Evolutionary conservation across 345 rosid genomes (phyloP).

Genomic region (Dipteronia dyeriana): DNA sequence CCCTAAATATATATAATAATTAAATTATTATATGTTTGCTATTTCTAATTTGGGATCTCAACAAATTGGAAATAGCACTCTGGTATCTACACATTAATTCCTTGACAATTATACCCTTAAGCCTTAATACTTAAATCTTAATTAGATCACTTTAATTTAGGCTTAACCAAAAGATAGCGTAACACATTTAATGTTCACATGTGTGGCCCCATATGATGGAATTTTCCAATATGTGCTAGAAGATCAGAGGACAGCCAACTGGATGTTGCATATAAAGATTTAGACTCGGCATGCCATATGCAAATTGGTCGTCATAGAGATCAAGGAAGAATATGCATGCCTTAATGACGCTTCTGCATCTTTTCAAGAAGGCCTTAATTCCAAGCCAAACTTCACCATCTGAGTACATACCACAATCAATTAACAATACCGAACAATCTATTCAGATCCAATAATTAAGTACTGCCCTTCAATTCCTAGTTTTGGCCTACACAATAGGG

Average conservation of each 20-base stretch:
- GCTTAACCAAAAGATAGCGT: too few species aligned
- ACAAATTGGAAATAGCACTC: too few species aligned
- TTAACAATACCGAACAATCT: slow-evolving; percentile 25
- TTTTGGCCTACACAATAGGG: slow-evolving; percentile 40
- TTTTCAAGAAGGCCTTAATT: slow-evolving; percentile 23
- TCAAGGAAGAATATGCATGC: slow-evolving; percentile 21
- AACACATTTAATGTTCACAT: too few species aligned
- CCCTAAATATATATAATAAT: too few species aligned
- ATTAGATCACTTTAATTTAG: too few species aligned
- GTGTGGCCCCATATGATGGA: too few species aligned
- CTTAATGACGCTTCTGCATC: slow-evolving; percentile 21
- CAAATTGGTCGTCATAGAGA: slow-evolving; percentile 13
- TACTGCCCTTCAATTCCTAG: slow-evolving; percentile 33
- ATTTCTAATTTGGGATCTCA: too few species aligned
- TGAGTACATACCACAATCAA: slow-evolving; percentile 33
- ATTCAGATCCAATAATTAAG: slow-evolving; percentile 34
- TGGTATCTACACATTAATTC: too few species aligned
- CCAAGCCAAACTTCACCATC: slow-evolving; percentile 20
- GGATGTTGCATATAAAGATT: slow-evolving; percentile 31
- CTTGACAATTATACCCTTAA: too few species aligned
- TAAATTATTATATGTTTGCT: too few species aligned
- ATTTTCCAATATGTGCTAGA: too few species aligned
- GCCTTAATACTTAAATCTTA: too few species aligned
- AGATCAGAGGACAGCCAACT: slow-evolving; percentile 36
- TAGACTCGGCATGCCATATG: slow-evolving; percentile 15